Evolutionary conservation across 306 rosid genomes (phyloP).

Genomic region (Cucurbita ficifolia): DNA sequence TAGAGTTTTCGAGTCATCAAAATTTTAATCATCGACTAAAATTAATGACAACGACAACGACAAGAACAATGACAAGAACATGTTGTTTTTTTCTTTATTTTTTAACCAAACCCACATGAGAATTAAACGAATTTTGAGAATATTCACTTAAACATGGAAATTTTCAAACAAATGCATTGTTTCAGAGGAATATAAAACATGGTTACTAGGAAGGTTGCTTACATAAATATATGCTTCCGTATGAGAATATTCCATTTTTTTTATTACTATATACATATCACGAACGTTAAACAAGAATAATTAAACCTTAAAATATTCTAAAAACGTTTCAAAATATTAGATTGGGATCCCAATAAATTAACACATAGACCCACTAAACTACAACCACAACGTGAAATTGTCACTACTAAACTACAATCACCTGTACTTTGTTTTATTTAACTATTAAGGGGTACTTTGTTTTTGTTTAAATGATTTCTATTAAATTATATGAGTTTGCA

Average conservation of each 20-base stretch:
- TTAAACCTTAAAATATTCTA: too few relatives aligned
- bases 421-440: too few relatives aligned
- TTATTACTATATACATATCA: too few relatives aligned
- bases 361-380: too few relatives aligned
- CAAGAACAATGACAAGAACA: not conserved
- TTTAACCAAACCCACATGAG: not conserved
- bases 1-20: not conserved
- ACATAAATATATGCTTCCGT: not conserved
- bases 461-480: too few relatives aligned
- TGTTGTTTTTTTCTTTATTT: not conserved
- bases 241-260: not conserved
- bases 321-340: too few relatives aligned
- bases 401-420: too few relatives aligned
- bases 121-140: not conserved
- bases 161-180: not conserved
- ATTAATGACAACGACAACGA: not conserved
- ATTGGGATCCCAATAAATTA: too few relatives aligned
- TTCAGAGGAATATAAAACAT: not conserved
- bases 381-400: too few relatives aligned
- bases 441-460: too few relatives aligned
- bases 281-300: too few relatives aligned
- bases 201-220: not conserved
- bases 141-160: not conserved
- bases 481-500: too few relatives aligned
- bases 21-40: not conserved